These are phyloP conservation scores for Chlorella sp. DNA, from an alignment of 139 green algal genomes.

Conservation along the genomic window DNA sequence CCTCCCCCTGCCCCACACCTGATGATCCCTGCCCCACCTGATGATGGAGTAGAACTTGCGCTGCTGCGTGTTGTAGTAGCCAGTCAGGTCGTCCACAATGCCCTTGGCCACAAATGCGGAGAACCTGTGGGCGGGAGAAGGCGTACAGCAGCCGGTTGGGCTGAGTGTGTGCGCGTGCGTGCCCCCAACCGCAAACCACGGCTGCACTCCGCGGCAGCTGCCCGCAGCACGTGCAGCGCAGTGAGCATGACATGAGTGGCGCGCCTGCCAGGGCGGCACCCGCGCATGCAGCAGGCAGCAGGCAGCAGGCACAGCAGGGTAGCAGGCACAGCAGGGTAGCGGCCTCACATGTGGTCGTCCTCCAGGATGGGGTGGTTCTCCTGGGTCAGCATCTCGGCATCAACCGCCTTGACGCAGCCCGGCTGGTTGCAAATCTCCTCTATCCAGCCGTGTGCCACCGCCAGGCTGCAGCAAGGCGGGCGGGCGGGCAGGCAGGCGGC, in stretches of 20 bases:
- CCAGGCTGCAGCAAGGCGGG: background rate
- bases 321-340: background rate
- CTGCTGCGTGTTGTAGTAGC: slow-evolving; percentile 57
- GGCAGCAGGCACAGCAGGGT: too few relatives aligned
- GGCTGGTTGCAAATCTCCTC: slow-evolving; percentile 4
- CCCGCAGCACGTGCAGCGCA: too few relatives aligned
- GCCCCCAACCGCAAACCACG: too few relatives aligned
- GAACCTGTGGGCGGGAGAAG: slow-evolving; percentile 59
- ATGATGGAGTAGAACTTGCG: slow-evolving; percentile 8
- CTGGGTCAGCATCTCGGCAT: slow-evolving; percentile 36
- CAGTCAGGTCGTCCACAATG: slow-evolving; percentile 62
- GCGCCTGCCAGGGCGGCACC: background rate
- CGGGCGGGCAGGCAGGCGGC: background rate
- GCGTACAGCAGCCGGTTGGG: too few relatives aligned
- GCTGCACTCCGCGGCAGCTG: too few relatives aligned
- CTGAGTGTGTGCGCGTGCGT: too few relatives aligned
- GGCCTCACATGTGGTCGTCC: slow-evolving; percentile 25
- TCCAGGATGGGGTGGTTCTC: slow-evolving; percentile 50
- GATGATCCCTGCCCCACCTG: too few relatives aligned
- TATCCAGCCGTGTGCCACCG: slow-evolving; percentile 3
- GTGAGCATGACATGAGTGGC: too few relatives aligned
- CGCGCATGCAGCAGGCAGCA: background rate
- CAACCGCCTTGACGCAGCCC: slow-evolving; percentile 30
- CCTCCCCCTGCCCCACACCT: background rate
- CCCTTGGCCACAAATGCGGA: slow-evolving; percentile 50